Evolutionary conservation across 2,329 filamentous ascomycete genomes (phyloP).

Genomic region (Penicillium polonicum): DNA sequence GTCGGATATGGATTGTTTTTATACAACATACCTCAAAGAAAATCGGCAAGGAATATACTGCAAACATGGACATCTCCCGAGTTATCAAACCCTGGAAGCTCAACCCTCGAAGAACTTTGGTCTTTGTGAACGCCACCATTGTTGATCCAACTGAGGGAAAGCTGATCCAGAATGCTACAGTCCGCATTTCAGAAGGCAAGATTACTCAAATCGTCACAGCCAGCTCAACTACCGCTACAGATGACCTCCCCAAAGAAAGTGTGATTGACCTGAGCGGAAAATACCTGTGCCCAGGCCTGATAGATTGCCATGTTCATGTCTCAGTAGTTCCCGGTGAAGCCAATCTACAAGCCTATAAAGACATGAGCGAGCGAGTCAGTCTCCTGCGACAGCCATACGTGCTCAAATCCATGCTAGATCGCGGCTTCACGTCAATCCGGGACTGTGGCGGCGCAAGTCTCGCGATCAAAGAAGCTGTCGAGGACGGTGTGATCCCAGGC

Average conservation of each 20-base stretch:
- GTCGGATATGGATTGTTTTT: background rate
- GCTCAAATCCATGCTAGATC: slow-evolving; percentile 49
- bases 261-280: slow-evolving; percentile 45
- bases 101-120: slow-evolving; percentile 6
- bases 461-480: slow-evolving; percentile 54
- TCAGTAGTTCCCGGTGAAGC: slow-evolving; percentile 45
- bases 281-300: slow-evolving; percentile 53
- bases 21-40: too few species aligned
- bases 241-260: background rate
- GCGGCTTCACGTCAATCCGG: slow-evolving; percentile 60
- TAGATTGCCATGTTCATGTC: slow-evolving; percentile 55
- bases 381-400: slow-evolving; percentile 24
- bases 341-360: slow-evolving; percentile 20
- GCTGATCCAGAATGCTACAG: slow-evolving; percentile 15
- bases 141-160: slow-evolving; percentile 19
- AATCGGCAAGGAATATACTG: background rate
- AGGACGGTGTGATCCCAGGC: slow-evolving; percentile 56
- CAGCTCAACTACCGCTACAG: background rate
- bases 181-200: slow-evolving; percentile 17
- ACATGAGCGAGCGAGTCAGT: slow-evolving; percentile 19
- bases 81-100: slow-evolving; percentile 23
- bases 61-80: slow-evolving; percentile 18
- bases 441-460: slow-evolving; percentile 59
- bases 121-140: slow-evolving; percentile 20
- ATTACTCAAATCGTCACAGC: slow-evolving; percentile 11